phyloP scores from a whole-genome alignment of 1,139 yeast species.

The Yamadazyma dendronema region DNA sequence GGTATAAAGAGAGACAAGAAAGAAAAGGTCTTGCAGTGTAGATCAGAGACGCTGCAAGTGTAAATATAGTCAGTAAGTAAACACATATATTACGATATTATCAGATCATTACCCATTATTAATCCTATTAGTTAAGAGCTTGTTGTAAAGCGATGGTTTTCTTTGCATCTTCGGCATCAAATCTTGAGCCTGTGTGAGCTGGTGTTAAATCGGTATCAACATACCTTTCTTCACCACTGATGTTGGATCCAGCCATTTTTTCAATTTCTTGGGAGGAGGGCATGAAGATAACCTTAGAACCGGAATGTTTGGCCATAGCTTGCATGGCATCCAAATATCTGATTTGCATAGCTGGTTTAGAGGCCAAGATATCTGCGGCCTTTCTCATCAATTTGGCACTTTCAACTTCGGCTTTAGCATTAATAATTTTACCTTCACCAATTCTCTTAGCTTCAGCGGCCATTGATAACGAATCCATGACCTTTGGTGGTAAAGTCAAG shows the following conservation, averaged over 20 bases:
- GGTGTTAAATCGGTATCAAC: constrained; percentile 15
- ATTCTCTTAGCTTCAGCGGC: constrained; percentile 78
- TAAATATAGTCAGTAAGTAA: no score
- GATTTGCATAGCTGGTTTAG: constrained; percentile 78
- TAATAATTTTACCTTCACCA: constrained; percentile 75
- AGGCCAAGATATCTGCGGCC: constrained; percentile 75
- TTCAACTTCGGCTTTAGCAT: constrained; percentile 76
- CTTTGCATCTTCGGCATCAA: constrained; percentile 15
- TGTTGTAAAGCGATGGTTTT: constrained; percentile 32
- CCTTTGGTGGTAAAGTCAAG: constrained; percentile 54
- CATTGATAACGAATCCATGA: constrained; percentile 63
- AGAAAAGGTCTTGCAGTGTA: no score
- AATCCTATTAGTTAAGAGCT: no score
- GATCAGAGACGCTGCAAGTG: no score
- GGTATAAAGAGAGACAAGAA: constrained; percentile 4
- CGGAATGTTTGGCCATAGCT: constrained; percentile 62
- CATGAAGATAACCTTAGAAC: constrained; percentile 72
- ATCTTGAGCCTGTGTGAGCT: neutral
- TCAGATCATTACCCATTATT: no score
- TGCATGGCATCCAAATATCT: constrained; percentile 81
- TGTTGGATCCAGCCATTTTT: constrained; percentile 28
- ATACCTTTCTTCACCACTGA: constrained; percentile 19
- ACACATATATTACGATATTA: no score
- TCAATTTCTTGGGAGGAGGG: constrained; percentile 52
- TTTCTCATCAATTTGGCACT: constrained; percentile 75